These are phyloP conservation scores for Limnanthes douglasii DNA, from an alignment of 345 rosid species.

Conservation along the genomic window DNA sequence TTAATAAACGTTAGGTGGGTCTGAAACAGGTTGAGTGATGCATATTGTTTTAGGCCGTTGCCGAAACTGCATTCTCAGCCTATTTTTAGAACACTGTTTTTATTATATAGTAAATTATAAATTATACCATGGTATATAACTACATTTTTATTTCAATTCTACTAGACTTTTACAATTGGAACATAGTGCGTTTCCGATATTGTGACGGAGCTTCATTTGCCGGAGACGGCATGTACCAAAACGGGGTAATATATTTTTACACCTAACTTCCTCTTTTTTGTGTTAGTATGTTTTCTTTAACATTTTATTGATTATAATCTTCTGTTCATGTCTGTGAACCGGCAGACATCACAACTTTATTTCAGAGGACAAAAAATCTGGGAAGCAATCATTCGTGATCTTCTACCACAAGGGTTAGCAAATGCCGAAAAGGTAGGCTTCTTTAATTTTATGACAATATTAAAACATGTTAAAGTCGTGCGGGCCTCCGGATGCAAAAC, in stretches of 20 bases:
- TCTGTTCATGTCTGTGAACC: slow-evolving; percentile 8
- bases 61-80: too few species aligned
- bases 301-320: slow-evolving; percentile 2
- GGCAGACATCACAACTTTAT: slow-evolving; percentile 33
- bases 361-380: slow-evolving; percentile 83
- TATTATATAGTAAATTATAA: too few species aligned
- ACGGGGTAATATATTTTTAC: slow-evolving; percentile 6
- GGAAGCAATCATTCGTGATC: slow-evolving; percentile 52
- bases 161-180: slow-evolving; percentile 93
- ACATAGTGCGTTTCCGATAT: slow-evolving; percentile 71
- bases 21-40: not conserved
- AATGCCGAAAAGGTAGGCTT: slow-evolving; percentile 73
- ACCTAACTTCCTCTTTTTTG: not conserved
- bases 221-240: slow-evolving; percentile 66
- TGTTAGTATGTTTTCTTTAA: not conserved
- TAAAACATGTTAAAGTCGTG: too few species aligned
- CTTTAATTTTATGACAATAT: too few species aligned
- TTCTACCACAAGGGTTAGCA: slow-evolving; percentile 62
- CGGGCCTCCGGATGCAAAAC: too few species aligned
- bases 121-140: not conserved
- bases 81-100: too few species aligned
- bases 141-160: not conserved
- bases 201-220: slow-evolving; percentile 94
- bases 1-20: not conserved
- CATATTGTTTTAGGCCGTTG: too few species aligned